Base-by-base conservation (phyloP, 345 rosid genomes). In the Pelargonium nanum region DNA sequence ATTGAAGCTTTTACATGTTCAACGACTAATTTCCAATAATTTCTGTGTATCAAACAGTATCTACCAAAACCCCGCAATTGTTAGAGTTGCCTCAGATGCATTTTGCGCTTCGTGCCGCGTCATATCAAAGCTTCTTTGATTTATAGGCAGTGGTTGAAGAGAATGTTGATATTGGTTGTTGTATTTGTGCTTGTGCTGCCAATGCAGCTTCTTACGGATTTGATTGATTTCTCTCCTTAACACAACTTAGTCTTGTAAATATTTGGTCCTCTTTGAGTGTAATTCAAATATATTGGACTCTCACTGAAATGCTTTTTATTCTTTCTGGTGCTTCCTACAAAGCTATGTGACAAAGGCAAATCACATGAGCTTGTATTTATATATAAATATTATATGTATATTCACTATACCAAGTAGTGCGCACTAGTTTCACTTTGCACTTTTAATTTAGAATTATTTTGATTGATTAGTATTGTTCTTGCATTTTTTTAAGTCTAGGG, bases 71-170 rank as follows among this genome's bases (percentile, higher is more conserved):
- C 99, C 99, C 5, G 45, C 85, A 44, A 69, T 89, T 61, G 70
- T 84, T n/a, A 75, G 79, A 62, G 90, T 71, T 26, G 97, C 97
- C 57, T 72, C 97, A 0, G 84, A 85, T 67, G 97, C 88, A 50
- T 84, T 93, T 75, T 89, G 96, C 94, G 80, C 90, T 48, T 93
- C 99, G 1, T 85, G 92, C 55, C 81, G 83, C 52, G 88, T 84
- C 3, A 79, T 93, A 68, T 85, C 96, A 54, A 87, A 93, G 84
- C 86, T 93, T 67, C 79, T 87, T 55, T 92, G 83, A 87, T 65
- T 54, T 51, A 25, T 30, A 23, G 19, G 58, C 0, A 5, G 26
- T 26, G 51, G 57, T 20, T 10, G 60, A 61, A 28, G 61, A 28
- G 25, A 50, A 67, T 63, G 23, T 59, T 53, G 58, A 59, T 71